Percentiles rank a stretch among this genome's conserved stretches.
These are phyloP conservation scores for Geosmithia morbida DNA, from an alignment of 2,329 filamentous ascomycete genomes.

Conservation along the genomic window DNA sequence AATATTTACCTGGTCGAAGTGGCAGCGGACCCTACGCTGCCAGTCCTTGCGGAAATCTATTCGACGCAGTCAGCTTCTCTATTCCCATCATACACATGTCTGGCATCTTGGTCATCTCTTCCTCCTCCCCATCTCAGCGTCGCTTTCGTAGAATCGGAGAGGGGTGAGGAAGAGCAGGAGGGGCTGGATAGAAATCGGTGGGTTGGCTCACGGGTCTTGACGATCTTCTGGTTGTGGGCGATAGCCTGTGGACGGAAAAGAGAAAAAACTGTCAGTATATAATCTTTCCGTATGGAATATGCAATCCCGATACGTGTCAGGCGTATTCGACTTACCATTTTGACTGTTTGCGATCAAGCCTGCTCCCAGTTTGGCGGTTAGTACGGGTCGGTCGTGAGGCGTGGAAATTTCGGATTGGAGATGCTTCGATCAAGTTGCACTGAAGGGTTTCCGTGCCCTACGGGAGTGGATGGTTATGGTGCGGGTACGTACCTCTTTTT, in stretches of 20 bases:
- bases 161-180: neutral
- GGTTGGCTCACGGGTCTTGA: conserved; percentile 69
- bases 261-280: conserved; percentile 13
- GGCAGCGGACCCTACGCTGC: conserved; percentile 96
- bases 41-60: conserved; percentile 99
- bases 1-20: conserved; percentile 90
- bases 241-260: conserved; percentile 52
- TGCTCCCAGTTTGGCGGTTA: conserved; percentile 16
- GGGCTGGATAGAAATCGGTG: neutral
- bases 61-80: conserved; percentile 20
- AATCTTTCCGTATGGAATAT: conserved; percentile 7
- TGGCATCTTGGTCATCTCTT: neutral
- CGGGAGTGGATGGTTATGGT: conserved; percentile 1
- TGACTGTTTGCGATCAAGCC: conserved; percentile 38
- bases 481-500: conserved; percentile 14
- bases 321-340: conserved; percentile 26
- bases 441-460: conserved; percentile 28
- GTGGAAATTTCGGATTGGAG: conserved; percentile 21
- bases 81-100: neutral
- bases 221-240: conserved; percentile 99
- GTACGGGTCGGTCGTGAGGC: conserved; percentile 23
- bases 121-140: neutral
- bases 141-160: neutral
- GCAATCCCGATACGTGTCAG: neutral
- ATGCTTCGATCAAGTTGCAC: conserved; percentile 22